Conservation (phyloP, 257 asterid genomes). For the Solanum pennellii region DNA sequence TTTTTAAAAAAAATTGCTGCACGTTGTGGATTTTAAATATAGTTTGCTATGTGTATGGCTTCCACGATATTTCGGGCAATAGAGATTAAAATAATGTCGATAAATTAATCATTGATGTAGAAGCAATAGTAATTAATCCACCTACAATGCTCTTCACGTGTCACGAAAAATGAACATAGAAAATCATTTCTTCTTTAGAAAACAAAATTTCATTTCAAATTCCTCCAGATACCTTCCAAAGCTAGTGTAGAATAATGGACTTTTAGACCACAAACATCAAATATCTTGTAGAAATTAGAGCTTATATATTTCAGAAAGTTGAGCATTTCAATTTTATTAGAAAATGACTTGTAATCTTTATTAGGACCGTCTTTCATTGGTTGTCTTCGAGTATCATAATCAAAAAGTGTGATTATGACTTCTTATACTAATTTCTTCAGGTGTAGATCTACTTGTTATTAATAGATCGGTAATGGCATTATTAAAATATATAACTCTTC, state of each 20-base stretch:
- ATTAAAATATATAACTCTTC: not conserved
- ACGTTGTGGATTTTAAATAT: too few species aligned
- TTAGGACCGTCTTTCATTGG: not conserved
- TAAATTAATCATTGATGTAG: not conserved
- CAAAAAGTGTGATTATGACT: not conserved
- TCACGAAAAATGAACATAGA: too few species aligned
- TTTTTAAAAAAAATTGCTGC: too few species aligned
- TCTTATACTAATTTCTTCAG: not conserved
- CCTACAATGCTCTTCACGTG: not conserved
- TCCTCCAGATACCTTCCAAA: too few species aligned
- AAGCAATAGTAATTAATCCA: too few species aligned
- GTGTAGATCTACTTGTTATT: not conserved
- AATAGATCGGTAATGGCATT: not conserved
- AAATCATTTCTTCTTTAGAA: too few species aligned
- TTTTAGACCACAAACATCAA: too few species aligned
- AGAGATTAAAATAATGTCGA: not conserved
- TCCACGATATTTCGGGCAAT: not conserved
- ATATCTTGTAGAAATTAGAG: too few species aligned
- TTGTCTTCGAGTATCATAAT: not conserved
- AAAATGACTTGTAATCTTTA: not conserved
- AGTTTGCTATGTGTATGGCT: not conserved
- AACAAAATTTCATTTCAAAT: too few species aligned
- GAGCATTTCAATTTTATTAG: too few species aligned
- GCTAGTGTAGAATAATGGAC: too few species aligned
- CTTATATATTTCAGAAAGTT: too few species aligned